Base-by-base conservation (phyloP, 768 basidiomycete species). In the Mycena maculata region DNA sequence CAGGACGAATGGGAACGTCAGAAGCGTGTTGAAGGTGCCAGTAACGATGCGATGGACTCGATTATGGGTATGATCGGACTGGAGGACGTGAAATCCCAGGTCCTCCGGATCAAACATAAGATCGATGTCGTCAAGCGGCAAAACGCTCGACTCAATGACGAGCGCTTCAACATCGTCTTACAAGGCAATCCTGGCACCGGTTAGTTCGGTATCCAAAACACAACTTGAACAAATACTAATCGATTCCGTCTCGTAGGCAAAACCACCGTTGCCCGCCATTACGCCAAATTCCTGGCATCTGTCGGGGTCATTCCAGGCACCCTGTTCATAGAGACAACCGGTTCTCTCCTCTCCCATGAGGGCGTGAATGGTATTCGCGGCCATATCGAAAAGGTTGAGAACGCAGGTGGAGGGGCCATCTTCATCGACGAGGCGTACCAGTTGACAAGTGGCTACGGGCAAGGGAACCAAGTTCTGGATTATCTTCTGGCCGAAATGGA, bases 351-450 rank as follows among this genome's bases (percentile, higher is more conserved):
- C 12, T 84, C 88, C 1, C 80, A 83, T 49, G 87, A 90, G 27
- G 89, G 89, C 0, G 84, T 91, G 0, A 66, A 73, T 22, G 87
- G 83, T 5, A 79, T 81, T 0, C 83, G 88, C 73, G 85, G 84
- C 56, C 71, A 81, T 12, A 71, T 92, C 15, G 80, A 86, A 30
- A 71, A 76, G 0, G 78, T 87, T 2, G 57, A 86, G 27, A 80
- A 76, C 1, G 83, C 79, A 5, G 90, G 90, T 0, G 90, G 90
- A 47, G 91, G 90, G 0, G 80, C 85, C 1, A 82, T 92, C 33
- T 92, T 92, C 73, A 78, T 92, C 39, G 90, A 92, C 69, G 90
- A 92, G 70, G 89, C 90, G 0, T 92, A 92, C 65, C 90, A 90
- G 61, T 83, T 92, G 2, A 82, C 84, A 0, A 80, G 75, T 54